Conservation (phyloP, 169 alveolate genomes). For the Babesia ovis region DNA sequence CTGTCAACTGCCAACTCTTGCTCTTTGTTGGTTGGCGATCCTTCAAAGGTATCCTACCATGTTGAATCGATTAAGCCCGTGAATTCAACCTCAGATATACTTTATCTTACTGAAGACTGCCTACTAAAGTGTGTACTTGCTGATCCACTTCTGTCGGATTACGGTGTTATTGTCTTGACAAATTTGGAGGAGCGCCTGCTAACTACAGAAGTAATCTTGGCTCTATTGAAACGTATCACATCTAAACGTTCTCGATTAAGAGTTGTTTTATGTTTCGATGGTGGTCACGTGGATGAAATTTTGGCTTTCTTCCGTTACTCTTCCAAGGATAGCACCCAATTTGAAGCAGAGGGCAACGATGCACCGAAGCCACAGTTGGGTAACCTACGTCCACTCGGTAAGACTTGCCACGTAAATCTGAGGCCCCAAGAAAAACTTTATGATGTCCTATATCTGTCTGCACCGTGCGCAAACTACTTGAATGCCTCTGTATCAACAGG, state of each 20-base stretch:
- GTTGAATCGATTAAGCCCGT: not conserved
- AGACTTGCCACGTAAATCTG: slow-evolving; percentile 32
- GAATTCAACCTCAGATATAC: slow-evolving; percentile 20
- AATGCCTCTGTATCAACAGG: slow-evolving; percentile 65
- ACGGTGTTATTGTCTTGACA: slow-evolving; percentile 68
- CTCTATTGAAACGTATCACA: slow-evolving; percentile 59
- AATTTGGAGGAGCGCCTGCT: slow-evolving; percentile 61
- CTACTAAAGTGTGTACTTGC: slow-evolving; percentile 38
- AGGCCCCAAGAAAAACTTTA: not conserved
- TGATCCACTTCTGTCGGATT: slow-evolving; percentile 77
- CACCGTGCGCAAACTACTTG: slow-evolving; percentile 60
- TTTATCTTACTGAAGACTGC: slow-evolving; percentile 49
- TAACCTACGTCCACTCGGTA: slow-evolving; percentile 1
- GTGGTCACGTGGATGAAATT: slow-evolving; percentile 31
- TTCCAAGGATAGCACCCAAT: not conserved
- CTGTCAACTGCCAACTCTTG: slow-evolving; percentile 41
- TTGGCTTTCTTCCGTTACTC: slow-evolving; percentile 15
- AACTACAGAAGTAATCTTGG: slow-evolving; percentile 61
- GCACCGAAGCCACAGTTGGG: slow-evolving; percentile 6
- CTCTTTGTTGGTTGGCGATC: slow-evolving; percentile 29
- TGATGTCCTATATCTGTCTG: slow-evolving; percentile 41
- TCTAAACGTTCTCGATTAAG: slow-evolving; percentile 46
- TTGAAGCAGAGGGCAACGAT: not conserved
- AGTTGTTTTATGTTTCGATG: slow-evolving; percentile 37
- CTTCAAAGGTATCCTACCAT: slow-evolving; percentile 25